Percentiles rank a stretch among this genome's conserved stretches.
Conservation (phyloP, 495 filamentous ascomycete species). For the Choiromyces venosus region DNA sequence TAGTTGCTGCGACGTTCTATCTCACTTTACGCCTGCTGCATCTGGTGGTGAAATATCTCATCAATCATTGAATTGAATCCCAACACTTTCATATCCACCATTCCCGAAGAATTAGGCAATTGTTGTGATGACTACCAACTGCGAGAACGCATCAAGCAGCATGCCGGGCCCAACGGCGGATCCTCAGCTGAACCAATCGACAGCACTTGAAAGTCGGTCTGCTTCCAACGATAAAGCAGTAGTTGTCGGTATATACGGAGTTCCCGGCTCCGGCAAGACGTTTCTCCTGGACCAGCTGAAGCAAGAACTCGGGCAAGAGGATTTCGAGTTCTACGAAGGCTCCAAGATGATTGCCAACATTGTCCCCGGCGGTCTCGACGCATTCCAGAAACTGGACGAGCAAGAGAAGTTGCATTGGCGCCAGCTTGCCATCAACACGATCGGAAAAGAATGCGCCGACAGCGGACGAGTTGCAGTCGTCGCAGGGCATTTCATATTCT, state of each 20-base stretch:
- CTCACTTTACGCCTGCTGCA: not conserved
- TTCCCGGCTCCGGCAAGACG: constrained; percentile 60
- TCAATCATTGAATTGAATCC: not conserved
- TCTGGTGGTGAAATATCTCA: not conserved
- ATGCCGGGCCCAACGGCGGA: constrained; percentile 30
- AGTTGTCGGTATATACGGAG: constrained; percentile 57
- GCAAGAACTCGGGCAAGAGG: constrained; percentile 41
- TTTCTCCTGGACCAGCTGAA: constrained; percentile 49
- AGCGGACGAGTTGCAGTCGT: constrained; percentile 50
- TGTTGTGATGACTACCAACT: constrained; percentile 17
- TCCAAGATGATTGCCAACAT: constrained; percentile 50
- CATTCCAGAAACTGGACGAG: constrained; percentile 49
- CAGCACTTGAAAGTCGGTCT: constrained; percentile 25
- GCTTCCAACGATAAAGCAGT: constrained; percentile 42
- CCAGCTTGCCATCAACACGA: constrained; percentile 49
- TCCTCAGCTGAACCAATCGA: constrained; percentile 27
- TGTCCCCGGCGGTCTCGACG: constrained; percentile 50
- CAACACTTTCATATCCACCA: not conserved
- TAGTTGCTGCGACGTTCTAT: not conserved
- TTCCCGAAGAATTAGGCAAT: constrained; percentile 1
- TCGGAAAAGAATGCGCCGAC: constrained; percentile 45
- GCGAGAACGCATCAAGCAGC: constrained; percentile 37
- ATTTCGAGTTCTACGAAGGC: constrained; percentile 54
- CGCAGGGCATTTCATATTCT: constrained; percentile 60
- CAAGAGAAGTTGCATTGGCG: constrained; percentile 47